Base-by-base conservation (phyloP, 2,329 filamentous ascomycete species). In the Alternaria rosae region DNA sequence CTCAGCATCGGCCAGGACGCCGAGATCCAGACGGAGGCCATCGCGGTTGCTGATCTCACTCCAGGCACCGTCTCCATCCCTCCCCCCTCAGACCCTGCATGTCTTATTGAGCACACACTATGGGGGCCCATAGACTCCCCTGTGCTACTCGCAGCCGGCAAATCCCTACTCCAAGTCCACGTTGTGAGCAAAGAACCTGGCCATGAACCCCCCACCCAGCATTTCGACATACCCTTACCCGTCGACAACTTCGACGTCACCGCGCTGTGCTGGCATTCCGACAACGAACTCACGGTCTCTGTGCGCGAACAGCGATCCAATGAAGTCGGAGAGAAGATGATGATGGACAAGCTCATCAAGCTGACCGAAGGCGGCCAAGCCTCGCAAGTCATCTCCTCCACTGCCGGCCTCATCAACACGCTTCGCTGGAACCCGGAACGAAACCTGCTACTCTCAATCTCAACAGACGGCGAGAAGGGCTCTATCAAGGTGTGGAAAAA, bases 401-500 rank as follows among this genome's bases (percentile, higher is more conserved):
- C 77, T 5, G 77, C 76, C 2, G 78, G 78, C 3, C 73, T 77
- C 6, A 77, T 80, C 51, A 78, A 73, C 45, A 76, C 76, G 6
- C 66, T 80, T 21, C 69, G 74, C 26, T 80, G 77, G 75, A 79
- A 80, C 61, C 61, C 73, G 4, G 68, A 69, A 3, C 73, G 71
- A 30, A 71, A 78, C 47, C 58, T 77, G 43, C 67, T 80, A 2
- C 59, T 80, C 10, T 77, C 74, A 48, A 79, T 80, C 44, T 79
- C 77, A 13, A 79, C 76, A n/a, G 77, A 78, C 47, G 78, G 77
- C n/a, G 70, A 77, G 42, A 73, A 74, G 51, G 78, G 77, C 3
- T 77, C 73, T 30, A 80, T 81, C 57, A 77, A 78, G 47, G 70
- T 80, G 21, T 81, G 78, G 78, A 79, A 74, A 38, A 71, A 74